These are phyloP conservation scores for Daldinia vernicosa DNA, from an alignment of 495 filamentous ascomycete genomes.

Conservation along the genomic window DNA sequence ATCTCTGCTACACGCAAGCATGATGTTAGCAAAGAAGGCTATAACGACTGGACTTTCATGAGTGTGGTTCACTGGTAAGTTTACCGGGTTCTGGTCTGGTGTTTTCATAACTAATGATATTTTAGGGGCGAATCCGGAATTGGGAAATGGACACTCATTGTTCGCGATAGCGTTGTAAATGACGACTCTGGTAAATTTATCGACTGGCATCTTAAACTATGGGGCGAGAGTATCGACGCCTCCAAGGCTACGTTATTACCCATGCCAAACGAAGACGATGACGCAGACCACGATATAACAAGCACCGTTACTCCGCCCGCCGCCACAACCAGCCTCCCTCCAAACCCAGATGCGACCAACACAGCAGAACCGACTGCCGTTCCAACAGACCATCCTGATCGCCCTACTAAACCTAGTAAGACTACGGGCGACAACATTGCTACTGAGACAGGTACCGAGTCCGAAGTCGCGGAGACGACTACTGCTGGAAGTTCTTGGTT, in stretches of 20 bases:
- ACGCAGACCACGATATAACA: conserved; percentile 75
- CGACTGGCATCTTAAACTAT: conserved; percentile 94
- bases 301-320: conserved; percentile 53
- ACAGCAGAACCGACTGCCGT: conserved; percentile 51
- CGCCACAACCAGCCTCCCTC: conserved; percentile 52
- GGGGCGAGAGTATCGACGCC: conserved; percentile 86
- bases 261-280: conserved; percentile 83
- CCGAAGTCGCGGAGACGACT: conserved; percentile 51
- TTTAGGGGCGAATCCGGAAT: conserved; percentile 85
- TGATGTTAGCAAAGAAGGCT: conserved; percentile 74
- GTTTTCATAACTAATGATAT: conserved; percentile 32
- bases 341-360: conserved; percentile 39
- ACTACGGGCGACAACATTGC: conserved; percentile 52
- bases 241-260: conserved; percentile 75
- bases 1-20: conserved; percentile 74
- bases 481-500: conserved; percentile 69
- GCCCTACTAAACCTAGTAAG: conserved; percentile 69
- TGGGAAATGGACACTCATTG: conserved; percentile 88
- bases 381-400: conserved; percentile 77
- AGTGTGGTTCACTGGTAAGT: conserved; percentile 92
- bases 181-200: conserved; percentile 76
- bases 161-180: conserved; percentile 87
- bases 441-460: conserved; percentile 48
- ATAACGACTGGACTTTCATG: conserved; percentile 99
- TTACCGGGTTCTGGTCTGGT: not conserved